Percentiles rank a stretch among this genome's conserved stretches.
These are phyloP conservation scores for Peltaster fructicola DNA, from an alignment of 2,329 filamentous ascomycete species.

Conservation along the genomic window DNA sequence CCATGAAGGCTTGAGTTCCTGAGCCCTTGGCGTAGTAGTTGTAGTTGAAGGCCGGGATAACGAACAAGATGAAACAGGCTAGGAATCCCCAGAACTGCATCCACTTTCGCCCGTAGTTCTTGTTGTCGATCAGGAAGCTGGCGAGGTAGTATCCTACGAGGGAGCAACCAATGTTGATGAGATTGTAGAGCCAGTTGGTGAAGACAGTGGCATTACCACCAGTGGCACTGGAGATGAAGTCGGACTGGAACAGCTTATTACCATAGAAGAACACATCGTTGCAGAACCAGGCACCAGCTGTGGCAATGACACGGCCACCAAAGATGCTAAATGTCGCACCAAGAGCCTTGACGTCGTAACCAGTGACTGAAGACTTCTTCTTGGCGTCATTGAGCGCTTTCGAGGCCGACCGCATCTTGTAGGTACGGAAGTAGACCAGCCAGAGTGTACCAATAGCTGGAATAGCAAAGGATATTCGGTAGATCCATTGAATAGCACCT, in stretches of 20 bases:
- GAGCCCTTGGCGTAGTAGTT: slow-evolving; percentile 56
- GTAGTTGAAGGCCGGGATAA: slow-evolving; percentile 79
- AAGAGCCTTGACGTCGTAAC: slow-evolving; percentile 78
- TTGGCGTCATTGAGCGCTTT: slow-evolving; percentile 70
- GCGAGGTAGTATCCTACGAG: slow-evolving; percentile 81
- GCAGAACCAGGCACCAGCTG: slow-evolving; percentile 78
- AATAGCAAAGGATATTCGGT: slow-evolving; percentile 81
- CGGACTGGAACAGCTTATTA: slow-evolving; percentile 89
- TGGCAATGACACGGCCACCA: slow-evolving; percentile 70
- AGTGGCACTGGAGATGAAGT: slow-evolving; percentile 52
- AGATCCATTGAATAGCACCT: slow-evolving; percentile 71
- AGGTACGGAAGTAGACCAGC: slow-evolving; percentile 91
- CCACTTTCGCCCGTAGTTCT: slow-evolving; percentile 86
- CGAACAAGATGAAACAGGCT: slow-evolving; percentile 83
- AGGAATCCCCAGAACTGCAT: slow-evolving; percentile 94
- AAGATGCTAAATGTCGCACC: slow-evolving; percentile 66
- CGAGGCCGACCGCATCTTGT: slow-evolving; percentile 79
- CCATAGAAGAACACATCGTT: slow-evolving; percentile 99
- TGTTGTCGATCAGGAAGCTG: slow-evolving; percentile 81
- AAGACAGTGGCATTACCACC: slow-evolving; percentile 50
- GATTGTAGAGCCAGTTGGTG: slow-evolving; percentile 71
- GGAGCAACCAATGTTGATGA: slow-evolving; percentile 77
- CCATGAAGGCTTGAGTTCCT: slow-evolving; percentile 77
- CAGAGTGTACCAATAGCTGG: slow-evolving; percentile 81
- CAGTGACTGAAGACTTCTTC: slow-evolving; percentile 72